Evolutionary conservation across 805 yeast genomes (phyloP).

Genomic region (Myxozyma vanderwaltii): DNA sequence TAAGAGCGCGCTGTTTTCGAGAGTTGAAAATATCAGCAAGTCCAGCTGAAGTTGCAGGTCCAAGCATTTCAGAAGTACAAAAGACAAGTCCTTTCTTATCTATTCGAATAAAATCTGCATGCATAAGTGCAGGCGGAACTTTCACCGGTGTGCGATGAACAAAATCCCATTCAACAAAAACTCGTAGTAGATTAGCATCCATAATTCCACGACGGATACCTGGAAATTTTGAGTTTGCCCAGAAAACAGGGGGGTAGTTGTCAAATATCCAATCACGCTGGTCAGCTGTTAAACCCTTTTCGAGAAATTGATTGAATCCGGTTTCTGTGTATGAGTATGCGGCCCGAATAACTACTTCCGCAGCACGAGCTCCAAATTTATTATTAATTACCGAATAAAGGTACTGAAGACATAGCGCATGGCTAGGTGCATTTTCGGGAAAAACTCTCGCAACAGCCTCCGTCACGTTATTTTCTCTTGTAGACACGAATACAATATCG

Average conservation of each 20-base stretch:
- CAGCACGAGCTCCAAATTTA: not conserved
- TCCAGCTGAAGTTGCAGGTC: not conserved
- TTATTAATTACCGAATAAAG: constrained; percentile 10
- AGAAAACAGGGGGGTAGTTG: constrained; percentile 13
- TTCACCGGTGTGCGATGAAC: not conserved
- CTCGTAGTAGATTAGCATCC: constrained; percentile 11
- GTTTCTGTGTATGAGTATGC: constrained; percentile 13
- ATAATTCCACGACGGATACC: constrained; percentile 20
- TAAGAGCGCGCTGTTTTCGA: constrained; percentile 5
- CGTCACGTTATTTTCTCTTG: not conserved
- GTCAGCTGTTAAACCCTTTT: not conserved
- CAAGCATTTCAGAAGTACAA: constrained; percentile 1
- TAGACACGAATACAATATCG: constrained; percentile 19
- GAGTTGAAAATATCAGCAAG: not conserved
- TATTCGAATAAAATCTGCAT: not conserved
- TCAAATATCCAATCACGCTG: constrained; percentile 15
- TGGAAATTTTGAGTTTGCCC: constrained; percentile 22
- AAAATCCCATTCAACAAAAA: constrained; percentile 14
- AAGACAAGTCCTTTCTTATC: not conserved
- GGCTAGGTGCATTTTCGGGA: constrained; percentile 12
- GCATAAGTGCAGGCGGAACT: not conserved
- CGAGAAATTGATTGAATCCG: constrained; percentile 8
- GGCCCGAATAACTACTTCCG: constrained; percentile 15
- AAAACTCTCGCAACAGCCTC: constrained; percentile 13
- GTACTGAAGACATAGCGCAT: constrained; percentile 18